A percentile compares a stretch with the other conserved stretches of the same genome.
Evolutionary conservation across 2,329 filamentous ascomycete species (phyloP).

Genomic region (Clarireedia monteithiana): DNA sequence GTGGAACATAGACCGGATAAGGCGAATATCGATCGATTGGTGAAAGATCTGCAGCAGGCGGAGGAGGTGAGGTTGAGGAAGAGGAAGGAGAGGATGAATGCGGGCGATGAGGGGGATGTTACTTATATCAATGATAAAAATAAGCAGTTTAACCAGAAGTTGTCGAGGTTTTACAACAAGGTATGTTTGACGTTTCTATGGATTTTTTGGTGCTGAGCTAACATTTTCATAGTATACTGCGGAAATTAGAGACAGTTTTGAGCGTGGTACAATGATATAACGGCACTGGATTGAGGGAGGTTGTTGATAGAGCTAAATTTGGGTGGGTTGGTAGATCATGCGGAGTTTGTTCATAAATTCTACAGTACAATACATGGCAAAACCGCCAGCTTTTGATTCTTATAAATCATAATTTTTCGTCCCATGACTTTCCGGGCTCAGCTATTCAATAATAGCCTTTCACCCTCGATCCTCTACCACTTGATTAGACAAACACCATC

Average conservation of each 20-base stretch:
- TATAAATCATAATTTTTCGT: neutral
- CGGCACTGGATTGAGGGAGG: neutral
- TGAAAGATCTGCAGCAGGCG: constrained; percentile 77
- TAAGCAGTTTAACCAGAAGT: constrained; percentile 99
- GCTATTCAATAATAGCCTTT: too few relatives aligned
- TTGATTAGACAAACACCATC: too few relatives aligned
- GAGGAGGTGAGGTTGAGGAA: constrained; percentile 85
- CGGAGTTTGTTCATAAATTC: constrained; percentile 10
- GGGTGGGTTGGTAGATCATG: constrained; percentile 4
- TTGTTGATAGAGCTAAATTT: neutral
- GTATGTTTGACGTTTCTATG: constrained; percentile 29
- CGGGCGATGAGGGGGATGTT: constrained; percentile 82
- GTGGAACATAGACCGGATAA: constrained; percentile 80
- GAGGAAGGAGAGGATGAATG: constrained; percentile 67
- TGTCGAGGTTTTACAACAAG: constrained; percentile 94
- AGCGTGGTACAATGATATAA: constrained; percentile 91
- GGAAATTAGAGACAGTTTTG: constrained; percentile 95
- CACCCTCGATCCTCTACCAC: too few relatives aligned
- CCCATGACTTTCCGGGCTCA: too few relatives aligned
- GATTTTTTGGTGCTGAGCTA: constrained; percentile 14
- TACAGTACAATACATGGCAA: constrained; percentile 11
- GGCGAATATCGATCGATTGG: constrained; percentile 79
- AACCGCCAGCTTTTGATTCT: constrained; percentile 11
- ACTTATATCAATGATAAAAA: constrained; percentile 99
- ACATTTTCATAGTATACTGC: constrained; percentile 61